These are phyloP conservation scores for Talaromyces verruculosus DNA, from an alignment of 2,329 filamentous ascomycete genomes.

Conservation along the genomic window DNA sequence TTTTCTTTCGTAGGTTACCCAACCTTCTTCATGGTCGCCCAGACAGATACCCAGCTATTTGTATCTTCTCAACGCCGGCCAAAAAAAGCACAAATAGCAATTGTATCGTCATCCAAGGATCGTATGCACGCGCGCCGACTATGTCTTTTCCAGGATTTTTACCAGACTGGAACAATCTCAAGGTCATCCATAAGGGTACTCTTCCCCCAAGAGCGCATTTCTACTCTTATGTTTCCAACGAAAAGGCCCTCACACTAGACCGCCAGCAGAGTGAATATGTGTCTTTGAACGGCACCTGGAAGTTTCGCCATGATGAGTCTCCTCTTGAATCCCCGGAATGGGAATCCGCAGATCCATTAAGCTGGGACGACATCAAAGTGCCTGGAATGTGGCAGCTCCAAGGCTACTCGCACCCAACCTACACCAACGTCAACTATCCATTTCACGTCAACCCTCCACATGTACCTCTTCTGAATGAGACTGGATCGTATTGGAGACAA, in stretches of 20 bases:
- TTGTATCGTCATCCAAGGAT: neutral
- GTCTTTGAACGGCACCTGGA: conserved; percentile 57
- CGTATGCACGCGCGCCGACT: neutral
- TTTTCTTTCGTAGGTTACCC: neutral
- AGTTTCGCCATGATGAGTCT: conserved; percentile 53
- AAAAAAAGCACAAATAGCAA: neutral
- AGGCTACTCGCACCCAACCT: conserved; percentile 65
- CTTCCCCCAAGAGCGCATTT: conserved; percentile 55
- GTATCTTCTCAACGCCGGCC: neutral
- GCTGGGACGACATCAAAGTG: conserved; percentile 50
- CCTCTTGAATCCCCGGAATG: conserved; percentile 45
- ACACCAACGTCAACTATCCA: conserved; percentile 67
- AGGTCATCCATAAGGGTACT: conserved; percentile 55
- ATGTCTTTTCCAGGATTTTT: conserved; percentile 23
- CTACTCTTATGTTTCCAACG: conserved; percentile 50
- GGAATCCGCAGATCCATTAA: neutral
- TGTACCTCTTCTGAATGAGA: conserved; percentile 62
- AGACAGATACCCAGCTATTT: neutral
- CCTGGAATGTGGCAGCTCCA: conserved; percentile 70
- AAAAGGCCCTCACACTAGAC: conserved; percentile 48
- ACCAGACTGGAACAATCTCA: conserved; percentile 52
- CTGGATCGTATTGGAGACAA: conserved; percentile 59
- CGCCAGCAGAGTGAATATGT: conserved; percentile 23
- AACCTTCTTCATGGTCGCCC: neutral
- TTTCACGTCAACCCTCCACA: conserved; percentile 64